Evolutionary conservation across 805 yeast species (phyloP).

Genomic region (Candida coquimbonensis): DNA sequence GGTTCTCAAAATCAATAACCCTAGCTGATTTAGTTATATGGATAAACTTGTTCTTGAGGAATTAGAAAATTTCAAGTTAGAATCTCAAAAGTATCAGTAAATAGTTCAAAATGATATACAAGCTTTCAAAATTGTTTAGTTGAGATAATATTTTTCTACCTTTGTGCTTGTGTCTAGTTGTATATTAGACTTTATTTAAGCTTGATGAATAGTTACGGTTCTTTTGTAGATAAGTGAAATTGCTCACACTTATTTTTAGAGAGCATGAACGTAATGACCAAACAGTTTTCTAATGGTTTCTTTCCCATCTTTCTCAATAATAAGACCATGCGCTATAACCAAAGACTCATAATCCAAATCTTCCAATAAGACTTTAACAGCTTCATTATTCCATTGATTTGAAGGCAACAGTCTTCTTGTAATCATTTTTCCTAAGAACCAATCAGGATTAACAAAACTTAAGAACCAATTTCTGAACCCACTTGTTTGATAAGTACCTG

Average conservation of each 20-base stretch:
- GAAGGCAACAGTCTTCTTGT: conserved; percentile 20
- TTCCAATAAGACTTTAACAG: conserved; percentile 11
- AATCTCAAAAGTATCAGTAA: too few relatives aligned
- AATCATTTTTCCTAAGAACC: conserved; percentile 29
- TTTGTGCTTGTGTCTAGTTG: too few relatives aligned
- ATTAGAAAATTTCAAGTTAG: neutral
- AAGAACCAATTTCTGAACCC: conserved; percentile 34
- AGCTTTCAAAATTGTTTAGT: too few relatives aligned
- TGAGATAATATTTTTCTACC: too few relatives aligned
- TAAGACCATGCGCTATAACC: conserved; percentile 55
- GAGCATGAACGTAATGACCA: neutral
- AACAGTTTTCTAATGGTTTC: conserved; percentile 17
- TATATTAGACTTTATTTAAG: too few relatives aligned
- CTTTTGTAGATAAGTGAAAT: too few relatives aligned
- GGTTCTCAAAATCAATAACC: too few relatives aligned
- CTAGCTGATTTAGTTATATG: too few relatives aligned
- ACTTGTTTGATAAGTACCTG: conserved; percentile 32
- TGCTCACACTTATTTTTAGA: too few relatives aligned
- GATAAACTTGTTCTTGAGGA: too few relatives aligned
- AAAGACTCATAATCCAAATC: conserved; percentile 42
- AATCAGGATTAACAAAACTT: conserved; percentile 34
- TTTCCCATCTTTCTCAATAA: conserved; percentile 36
- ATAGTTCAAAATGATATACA: too few relatives aligned
- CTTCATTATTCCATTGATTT: conserved; percentile 11
- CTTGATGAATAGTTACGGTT: too few relatives aligned